Evolutionary conservation across 345 rosid genomes (phyloP).

Genomic region (Aegle marmelos): DNA sequence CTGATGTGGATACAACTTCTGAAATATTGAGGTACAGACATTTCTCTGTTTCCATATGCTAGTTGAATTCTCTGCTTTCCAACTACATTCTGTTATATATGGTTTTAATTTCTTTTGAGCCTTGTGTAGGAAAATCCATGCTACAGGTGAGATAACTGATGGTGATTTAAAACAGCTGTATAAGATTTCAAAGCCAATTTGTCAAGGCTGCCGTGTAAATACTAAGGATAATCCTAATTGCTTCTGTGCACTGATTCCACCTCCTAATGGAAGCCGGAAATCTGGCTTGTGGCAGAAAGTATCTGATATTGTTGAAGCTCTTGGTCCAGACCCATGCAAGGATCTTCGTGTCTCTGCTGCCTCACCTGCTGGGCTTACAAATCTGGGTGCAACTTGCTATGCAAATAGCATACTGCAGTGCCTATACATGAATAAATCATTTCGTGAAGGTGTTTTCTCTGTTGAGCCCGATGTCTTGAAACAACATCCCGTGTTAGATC

Average conservation of each 20-base stretch:
- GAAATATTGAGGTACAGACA: slow-evolving; percentile 47
- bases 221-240: slow-evolving; percentile 94
- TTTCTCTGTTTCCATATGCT: background rate
- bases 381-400: slow-evolving; percentile 95
- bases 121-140: slow-evolving; percentile 68
- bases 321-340: slow-evolving; percentile 67
- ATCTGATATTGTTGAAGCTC: slow-evolving; percentile 55
- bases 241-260: slow-evolving; percentile 83
- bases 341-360: slow-evolving; percentile 67
- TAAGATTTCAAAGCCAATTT: slow-evolving; percentile 69
- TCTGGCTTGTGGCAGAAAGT: slow-evolving; percentile 92
- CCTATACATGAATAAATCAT: slow-evolving; percentile 79
- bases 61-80: slow-evolving; percentile 5
- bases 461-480: slow-evolving; percentile 70
- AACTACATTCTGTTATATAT: slow-evolving; percentile 1
- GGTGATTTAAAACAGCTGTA: slow-evolving; percentile 67
- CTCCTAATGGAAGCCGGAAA: slow-evolving; percentile 77
- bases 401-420: slow-evolving; percentile 97
- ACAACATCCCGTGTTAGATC: slow-evolving; percentile 79
- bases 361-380: slow-evolving; percentile 89
- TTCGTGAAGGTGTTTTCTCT: slow-evolving; percentile 77
- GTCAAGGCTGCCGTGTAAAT: slow-evolving; percentile 95
- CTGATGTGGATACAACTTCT: slow-evolving; percentile 44
- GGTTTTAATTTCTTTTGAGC: slow-evolving; percentile 1
- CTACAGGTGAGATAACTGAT: slow-evolving; percentile 50